These are phyloP conservation scores for Dendrobium chrysotoxum DNA, from an alignment of 106 monocot genomes.

Conservation along the genomic window DNA sequence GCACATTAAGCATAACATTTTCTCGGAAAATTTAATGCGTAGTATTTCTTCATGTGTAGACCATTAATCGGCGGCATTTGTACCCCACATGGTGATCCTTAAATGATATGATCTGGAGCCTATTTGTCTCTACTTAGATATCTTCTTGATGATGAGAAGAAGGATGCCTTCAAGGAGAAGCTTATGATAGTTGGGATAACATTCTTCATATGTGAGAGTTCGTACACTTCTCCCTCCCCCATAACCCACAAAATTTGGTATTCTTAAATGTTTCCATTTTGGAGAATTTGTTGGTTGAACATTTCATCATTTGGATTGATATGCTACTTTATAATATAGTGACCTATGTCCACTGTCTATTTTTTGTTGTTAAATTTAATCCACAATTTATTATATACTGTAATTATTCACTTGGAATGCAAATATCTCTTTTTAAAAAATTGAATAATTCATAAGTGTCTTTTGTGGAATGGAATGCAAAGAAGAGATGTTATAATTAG, in stretches of 20 bases:
- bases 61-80: too few relatives aligned
- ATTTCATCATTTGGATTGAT: not conserved
- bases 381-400: too few relatives aligned
- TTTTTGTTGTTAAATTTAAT: too few relatives aligned
- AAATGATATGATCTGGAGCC: conserved; percentile 89
- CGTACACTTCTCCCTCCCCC: not conserved
- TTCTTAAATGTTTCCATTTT: not conserved
- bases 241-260: not conserved
- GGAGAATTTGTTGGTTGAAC: not conserved
- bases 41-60: too few relatives aligned
- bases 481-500: too few relatives aligned
- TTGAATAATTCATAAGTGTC: too few relatives aligned
- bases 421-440: too few relatives aligned
- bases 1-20: too few relatives aligned
- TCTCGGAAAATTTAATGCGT: too few relatives aligned
- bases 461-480: too few relatives aligned
- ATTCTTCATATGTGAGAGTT: conserved; percentile 77
- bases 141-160: conserved; percentile 74
- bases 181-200: conserved; percentile 78
- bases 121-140: conserved; percentile 91
- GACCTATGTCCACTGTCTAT: not conserved
- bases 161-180: conserved; percentile 74
- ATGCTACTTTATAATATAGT: not conserved
- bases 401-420: too few relatives aligned
- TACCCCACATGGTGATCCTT: conserved; percentile 86